Evolutionary conservation across 106 monocot species (phyloP), one percentile per base, ranked within the genome.

Genomic region (Apostasia ramifera): DNA sequence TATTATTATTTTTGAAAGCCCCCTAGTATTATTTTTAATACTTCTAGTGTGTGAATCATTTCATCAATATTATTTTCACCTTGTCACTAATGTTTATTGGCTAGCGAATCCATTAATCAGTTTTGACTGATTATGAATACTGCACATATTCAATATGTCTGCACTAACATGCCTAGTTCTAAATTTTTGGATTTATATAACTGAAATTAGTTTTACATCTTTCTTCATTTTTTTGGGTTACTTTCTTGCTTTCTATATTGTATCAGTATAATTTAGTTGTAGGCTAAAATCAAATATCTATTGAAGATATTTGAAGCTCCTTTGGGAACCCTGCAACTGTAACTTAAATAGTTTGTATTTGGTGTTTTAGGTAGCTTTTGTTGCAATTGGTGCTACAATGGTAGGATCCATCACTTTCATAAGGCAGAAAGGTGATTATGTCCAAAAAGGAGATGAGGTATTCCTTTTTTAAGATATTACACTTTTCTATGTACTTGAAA

Each of bases 321-420:
- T 26, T 26, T 26, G 26, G 26, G 26, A 26, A 26, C 26, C 26
- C 26, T 26, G 26, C 26, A 26, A 26, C 26, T 26, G 26, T 26
- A 26, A 26, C 26, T 26, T 26, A 26, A 26, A 26, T 26, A 26
- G 26, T 26, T 26, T 26, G 26, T 26, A 26, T 26, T 26, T 26
- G 26, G 26, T 1, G 13, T 49, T 76, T 53, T 65, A 90, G 90
- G 90, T 90, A 56, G 90, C 90, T 76, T 90, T 90, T 81, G 78
- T 90, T 62, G 86, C 86, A 67, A 90, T 90, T 70, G 90, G 90
- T 67, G 90, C 90, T 52, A 90, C 90, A 63, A 86, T 90, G 90
- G 86, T 90, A 44, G 90, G 90, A 55, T 86, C 86, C 72, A 86
- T 86, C n/a, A 83, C 83, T 12, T 90, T 90, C 72, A 63, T 68